Evolutionary conservation across 352 stramenopile genomes (phyloP).

Genomic region (Phytophthora podocarpi): DNA sequence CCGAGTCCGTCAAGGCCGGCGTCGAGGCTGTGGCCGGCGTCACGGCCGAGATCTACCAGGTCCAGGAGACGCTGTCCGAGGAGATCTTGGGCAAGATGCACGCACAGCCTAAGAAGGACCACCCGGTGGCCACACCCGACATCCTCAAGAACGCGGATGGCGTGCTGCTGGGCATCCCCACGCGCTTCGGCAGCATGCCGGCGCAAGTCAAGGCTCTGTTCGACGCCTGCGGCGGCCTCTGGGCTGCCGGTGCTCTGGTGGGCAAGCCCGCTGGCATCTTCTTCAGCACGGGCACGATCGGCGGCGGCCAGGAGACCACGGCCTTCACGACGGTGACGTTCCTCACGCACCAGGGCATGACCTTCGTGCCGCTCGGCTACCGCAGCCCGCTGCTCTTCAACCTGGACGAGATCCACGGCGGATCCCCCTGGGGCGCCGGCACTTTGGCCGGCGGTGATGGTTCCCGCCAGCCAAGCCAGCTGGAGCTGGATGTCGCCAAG

Average conservation of each 20-base stretch:
- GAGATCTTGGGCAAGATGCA: conserved; percentile 87
- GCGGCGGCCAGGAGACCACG: conserved; percentile 91
- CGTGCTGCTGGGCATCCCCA: conserved; percentile 88
- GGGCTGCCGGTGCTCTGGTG: conserved; percentile 77
- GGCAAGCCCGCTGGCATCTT: conserved; percentile 91
- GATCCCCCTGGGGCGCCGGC: conserved; percentile 82
- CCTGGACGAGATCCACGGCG: conserved; percentile 82
- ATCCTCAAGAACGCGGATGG: conserved; percentile 79
- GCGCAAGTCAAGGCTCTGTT: conserved; percentile 93
- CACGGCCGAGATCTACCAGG: conserved; percentile 71
- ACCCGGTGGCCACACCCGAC: conserved; percentile 65
- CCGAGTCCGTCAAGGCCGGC: conserved; percentile 74
- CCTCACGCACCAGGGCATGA: conserved; percentile 90
- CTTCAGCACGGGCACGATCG: conserved; percentile 78
- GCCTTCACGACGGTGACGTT: conserved; percentile 85
- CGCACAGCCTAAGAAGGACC: conserved; percentile 73
- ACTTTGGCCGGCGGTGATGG: conserved; percentile 84
- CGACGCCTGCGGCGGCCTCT: conserved; percentile 86
- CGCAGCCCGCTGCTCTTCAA: conserved; percentile 67
- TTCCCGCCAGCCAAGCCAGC: conserved; percentile 73
- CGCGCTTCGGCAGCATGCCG: conserved; percentile 77
- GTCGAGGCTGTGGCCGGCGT: conserved; percentile 71
- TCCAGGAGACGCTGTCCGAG: conserved; percentile 80
- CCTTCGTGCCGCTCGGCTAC: conserved; percentile 91
- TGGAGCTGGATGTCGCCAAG: conserved; percentile 82